phyloP scores from a whole-genome alignment of 495 filamentous ascomycete genomes.

The Annulohypoxylon moriforme region DNA sequence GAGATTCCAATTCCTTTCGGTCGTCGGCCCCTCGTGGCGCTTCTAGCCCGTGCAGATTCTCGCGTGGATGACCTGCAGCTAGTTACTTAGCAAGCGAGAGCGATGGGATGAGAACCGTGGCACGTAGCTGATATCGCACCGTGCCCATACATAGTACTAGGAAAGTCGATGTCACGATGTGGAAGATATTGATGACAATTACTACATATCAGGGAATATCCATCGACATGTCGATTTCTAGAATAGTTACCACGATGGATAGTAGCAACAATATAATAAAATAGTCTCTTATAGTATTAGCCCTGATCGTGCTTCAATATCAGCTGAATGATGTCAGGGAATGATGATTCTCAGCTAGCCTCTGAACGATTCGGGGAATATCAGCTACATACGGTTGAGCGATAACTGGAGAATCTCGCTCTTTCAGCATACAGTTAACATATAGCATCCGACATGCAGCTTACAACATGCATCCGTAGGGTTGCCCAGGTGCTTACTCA shows the following conservation, averaged over 20 bases:
- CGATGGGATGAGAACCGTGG: slow-evolving; percentile 20
- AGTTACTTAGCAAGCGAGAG: slow-evolving; percentile 14
- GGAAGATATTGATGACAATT: slow-evolving; percentile 15
- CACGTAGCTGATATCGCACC: slow-evolving; percentile 33
- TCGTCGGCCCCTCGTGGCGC: slow-evolving; percentile 44
- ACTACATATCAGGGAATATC: neutral
- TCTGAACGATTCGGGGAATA: slow-evolving; percentile 1
- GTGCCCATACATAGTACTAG: slow-evolving; percentile 5
- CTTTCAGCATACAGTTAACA: neutral
- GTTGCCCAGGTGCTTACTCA: slow-evolving; percentile 20
- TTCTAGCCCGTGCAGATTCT: slow-evolving; percentile 45
- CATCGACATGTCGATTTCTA: slow-evolving; percentile 2
- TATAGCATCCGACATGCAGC: neutral
- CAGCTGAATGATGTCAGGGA: slow-evolving; percentile 43
- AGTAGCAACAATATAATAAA: slow-evolving; percentile 15
- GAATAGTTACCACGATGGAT: slow-evolving; percentile 6
- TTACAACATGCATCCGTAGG: neutral
- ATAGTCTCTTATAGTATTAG: slow-evolving; percentile 19
- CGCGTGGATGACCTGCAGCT: slow-evolving; percentile 47
- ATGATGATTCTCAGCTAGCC: slow-evolving; percentile 37
- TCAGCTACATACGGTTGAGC: neutral
- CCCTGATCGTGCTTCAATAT: slow-evolving; percentile 20
- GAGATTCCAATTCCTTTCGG: slow-evolving; percentile 46
- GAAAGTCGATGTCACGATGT: neutral
- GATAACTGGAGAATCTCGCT: neutral